Base-by-base conservation (phyloP, 305 asterid species). In the Plantago rigida region DNA sequence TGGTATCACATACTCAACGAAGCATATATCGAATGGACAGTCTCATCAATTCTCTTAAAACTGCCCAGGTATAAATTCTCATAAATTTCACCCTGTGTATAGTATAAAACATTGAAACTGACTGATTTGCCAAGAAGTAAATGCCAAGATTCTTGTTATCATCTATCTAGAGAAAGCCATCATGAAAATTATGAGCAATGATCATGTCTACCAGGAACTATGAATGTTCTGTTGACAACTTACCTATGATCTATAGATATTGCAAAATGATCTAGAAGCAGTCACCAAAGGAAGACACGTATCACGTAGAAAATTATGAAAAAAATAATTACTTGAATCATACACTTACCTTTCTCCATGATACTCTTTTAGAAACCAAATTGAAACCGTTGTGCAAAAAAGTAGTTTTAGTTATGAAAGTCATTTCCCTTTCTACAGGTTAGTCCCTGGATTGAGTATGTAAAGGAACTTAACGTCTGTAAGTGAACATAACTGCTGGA, bases 101-200 rank as follows among this genome's bases (percentile, higher is more conserved):
- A 14, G 10, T 48, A 48, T 4, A 48, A 48, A 48, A 48, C 54
- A 49, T 49, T 10, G 28, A 49, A 5, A n/a, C 54, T 14, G 15
- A 52, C 13, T 4, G 4, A 3, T 22, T 9, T 24, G 41, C 57
- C 41, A 24, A 52, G 41, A 53, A 29, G n/a, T 53, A 53, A 53
- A 53, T 53, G 59, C 5, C 12, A 26, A 53, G 59, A 53, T 26
- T 28, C 42, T 9, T 11, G 0, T 13, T 4, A 53, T 53, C 59
- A 53, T 13, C 42, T 28, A 53, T 11, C 0, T 53, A 12, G 19
- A 53, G 59, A 13, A 53, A 53, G 42, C 2, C 28, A 53, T 53
- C 59, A 53, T 53, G 9, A 53, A 53, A 15, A 24, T 53, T 4
- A 53, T 36, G 9, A 36, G 42, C 59, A 53, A 53, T 14, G 26